Base-by-base conservation (phyloP, 176 grass and related monocot species). In the Raddia distichophylla region DNA sequence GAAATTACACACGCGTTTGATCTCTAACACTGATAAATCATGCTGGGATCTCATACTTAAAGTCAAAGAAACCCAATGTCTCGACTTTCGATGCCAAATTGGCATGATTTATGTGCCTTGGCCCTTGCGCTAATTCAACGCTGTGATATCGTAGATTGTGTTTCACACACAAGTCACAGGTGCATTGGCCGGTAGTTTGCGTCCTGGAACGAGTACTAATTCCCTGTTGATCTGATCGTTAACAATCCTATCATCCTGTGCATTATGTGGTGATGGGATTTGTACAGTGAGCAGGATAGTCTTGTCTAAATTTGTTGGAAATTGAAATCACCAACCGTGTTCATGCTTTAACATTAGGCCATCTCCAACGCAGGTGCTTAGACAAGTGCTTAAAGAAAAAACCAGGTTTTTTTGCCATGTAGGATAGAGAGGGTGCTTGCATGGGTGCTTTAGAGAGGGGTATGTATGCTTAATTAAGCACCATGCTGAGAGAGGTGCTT, bases 1-100 rank as follows among this genome's bases (percentile, higher is more conserved):
- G 63, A 82, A 86, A 73, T 60, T 78, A 61, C 79, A 90, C 64
- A 77, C n/a, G 2, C 45, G 49, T 72, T 49, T 8, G 81, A 55
- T 7, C 37, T 86, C 44, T 44, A 14, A 52, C 43, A 58, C 71
- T 51, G 49, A 63, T 58, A 17, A 86, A 69, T 44, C 58, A 49
- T 20, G 60, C 2, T 27, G 48, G 61, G 47, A 60, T 82, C 32
- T 52, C 9, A 64, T 65, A 60, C 37, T 82, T 15, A 10, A 71
- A n/a, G n/a, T n/a, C n/a, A n/a, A n/a, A 89, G 77, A 82, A 60
- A 40, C 37, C 37, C 37, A 40, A 40, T 40, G 37, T 85, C 2
- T 27, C 14, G 16, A 71, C 42, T 46, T 64, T 71, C 3, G 47
- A 84, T 64, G 51, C 20, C 53, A 60, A 69, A 69, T 75, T 33